phyloP scores from a whole-genome alignment of 2,329 filamentous ascomycete species.

The Lasiodiplodia hormozganensis region DNA sequence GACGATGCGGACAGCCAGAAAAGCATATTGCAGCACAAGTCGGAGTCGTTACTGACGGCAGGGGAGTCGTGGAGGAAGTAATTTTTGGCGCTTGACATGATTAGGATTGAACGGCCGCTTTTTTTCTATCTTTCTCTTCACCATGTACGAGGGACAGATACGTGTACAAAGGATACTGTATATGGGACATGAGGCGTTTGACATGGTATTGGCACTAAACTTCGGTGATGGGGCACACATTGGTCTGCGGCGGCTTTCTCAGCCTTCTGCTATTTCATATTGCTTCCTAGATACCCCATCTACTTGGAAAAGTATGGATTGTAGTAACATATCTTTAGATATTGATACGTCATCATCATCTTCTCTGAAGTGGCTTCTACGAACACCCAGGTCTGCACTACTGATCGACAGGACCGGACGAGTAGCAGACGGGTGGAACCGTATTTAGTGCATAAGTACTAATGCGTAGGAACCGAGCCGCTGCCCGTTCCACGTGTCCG shows the following conservation, averaged over 20 bases:
- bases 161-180: background rate
- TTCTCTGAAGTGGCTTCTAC: background rate
- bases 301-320: too few species aligned
- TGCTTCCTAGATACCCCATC: background rate
- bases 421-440: background rate
- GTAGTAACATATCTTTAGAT: too few species aligned
- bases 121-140: background rate
- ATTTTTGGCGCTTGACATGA: background rate
- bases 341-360: too few species aligned
- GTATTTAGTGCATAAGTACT: background rate
- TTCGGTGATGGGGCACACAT: background rate
- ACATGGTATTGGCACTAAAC: background rate
- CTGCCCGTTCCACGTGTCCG: background rate
- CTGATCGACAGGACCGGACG: background rate
- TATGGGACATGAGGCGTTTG: background rate
- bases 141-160: background rate
- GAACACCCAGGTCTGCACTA: background rate
- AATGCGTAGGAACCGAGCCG: background rate
- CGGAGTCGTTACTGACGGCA: background rate
- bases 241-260: background rate
- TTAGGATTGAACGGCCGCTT: background rate
- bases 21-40: background rate
- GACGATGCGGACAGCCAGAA: slow-evolving; percentile 9
- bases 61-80: background rate
- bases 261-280: background rate